Percentiles rank a stretch among this genome's conserved stretches.
Evolutionary conservation across 805 yeast genomes (phyloP).

Genomic region (Saccharomycopsis synnaedendra): DNA sequence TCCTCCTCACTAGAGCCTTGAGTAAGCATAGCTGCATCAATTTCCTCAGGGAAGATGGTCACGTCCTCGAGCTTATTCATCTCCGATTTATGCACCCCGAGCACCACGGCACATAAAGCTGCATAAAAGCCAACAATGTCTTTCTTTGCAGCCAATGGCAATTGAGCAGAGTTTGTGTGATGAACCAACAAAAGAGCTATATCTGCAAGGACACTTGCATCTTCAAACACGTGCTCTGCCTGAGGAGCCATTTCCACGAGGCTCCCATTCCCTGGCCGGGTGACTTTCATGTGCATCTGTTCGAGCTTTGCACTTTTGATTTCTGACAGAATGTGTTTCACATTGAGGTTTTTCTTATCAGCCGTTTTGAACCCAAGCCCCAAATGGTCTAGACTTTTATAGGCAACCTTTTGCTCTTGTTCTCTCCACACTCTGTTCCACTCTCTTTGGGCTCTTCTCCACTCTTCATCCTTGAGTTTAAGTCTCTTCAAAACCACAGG

Average conservation of each 20-base stretch:
- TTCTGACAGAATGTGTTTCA: slow-evolving; percentile 82
- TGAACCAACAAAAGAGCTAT: slow-evolving; percentile 55
- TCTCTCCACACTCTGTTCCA: slow-evolving; percentile 99
- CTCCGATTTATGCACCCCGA: slow-evolving; percentile 3
- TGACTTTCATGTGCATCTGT: slow-evolving; percentile 24
- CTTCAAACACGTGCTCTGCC: slow-evolving; percentile 51
- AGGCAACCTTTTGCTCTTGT: slow-evolving; percentile 89
- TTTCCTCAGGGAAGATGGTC: slow-evolving; percentile 4
- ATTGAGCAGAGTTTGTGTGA: slow-evolving; percentile 30
- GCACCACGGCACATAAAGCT: not conserved
- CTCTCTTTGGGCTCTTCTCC: slow-evolving; percentile 97
- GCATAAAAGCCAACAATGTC: slow-evolving; percentile 4
- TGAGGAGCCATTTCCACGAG: slow-evolving; percentile 22
- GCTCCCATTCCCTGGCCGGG: not conserved
- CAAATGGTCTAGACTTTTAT: slow-evolving; percentile 86
- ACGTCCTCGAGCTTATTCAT: not conserved
- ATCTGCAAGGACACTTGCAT: slow-evolving; percentile 62
- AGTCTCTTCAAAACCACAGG: slow-evolving; percentile 87
- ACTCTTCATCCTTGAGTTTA: slow-evolving; percentile 97
- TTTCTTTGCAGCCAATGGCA: not conserved
- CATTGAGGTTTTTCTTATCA: slow-evolving; percentile 82
- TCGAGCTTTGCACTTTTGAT: slow-evolving; percentile 85
- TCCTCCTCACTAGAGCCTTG: too few relatives aligned
- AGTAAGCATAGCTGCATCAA: slow-evolving; percentile 36
- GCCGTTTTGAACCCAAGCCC: slow-evolving; percentile 95